Evolutionary conservation across 2,329 filamentous ascomycete genomes (phyloP).

Genomic region (Fusarium mundagurra): DNA sequence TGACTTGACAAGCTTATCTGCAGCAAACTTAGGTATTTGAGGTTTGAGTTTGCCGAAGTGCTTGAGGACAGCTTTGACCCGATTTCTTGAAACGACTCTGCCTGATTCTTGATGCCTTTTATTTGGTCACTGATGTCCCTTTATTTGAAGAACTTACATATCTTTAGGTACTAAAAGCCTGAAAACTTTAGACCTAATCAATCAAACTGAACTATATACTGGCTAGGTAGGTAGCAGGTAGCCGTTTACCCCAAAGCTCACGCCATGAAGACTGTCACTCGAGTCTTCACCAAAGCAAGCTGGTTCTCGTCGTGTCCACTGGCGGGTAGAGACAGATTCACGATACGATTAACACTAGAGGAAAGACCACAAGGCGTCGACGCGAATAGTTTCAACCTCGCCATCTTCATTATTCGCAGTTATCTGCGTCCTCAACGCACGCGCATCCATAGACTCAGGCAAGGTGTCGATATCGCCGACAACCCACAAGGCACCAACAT

Average conservation of each 20-base stretch:
- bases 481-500: not conserved
- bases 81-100: not conserved
- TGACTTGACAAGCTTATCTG: not conserved
- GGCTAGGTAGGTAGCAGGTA: not conserved
- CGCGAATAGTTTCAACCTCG: not conserved
- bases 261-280: not conserved
- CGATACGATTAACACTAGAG: not conserved
- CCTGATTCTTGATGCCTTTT: not conserved
- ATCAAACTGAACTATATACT: not conserved
- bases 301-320: not conserved
- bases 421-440: not conserved
- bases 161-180: not conserved
- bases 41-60: not conserved
- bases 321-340: not conserved
- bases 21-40: not conserved
- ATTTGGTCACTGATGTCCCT: not conserved
- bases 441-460: not conserved
- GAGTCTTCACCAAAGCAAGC: not conserved
- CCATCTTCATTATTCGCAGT: not conserved
- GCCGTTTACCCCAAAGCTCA: not conserved
- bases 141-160: not conserved
- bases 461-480: not conserved
- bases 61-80: not conserved
- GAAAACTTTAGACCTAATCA: not conserved
- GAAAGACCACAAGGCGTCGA: not conserved